phyloP scores from a whole-genome alignment of 1,284 basidiomycete genomes.

The Xerocomus minutiporus region DNA sequence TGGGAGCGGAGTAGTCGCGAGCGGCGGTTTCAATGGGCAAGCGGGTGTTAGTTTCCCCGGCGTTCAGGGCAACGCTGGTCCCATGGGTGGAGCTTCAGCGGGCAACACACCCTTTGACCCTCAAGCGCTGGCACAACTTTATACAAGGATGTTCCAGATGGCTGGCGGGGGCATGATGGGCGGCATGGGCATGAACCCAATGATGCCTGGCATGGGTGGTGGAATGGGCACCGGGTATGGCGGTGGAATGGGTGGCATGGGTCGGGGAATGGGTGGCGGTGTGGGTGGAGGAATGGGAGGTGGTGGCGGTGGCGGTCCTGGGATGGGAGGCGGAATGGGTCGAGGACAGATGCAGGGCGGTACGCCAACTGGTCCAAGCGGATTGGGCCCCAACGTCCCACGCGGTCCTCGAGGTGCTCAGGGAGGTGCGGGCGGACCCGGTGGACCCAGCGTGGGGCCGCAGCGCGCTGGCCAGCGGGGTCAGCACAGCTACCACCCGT shows the following conservation, averaged over 20 bases:
- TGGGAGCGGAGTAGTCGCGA: conserved; percentile 20
- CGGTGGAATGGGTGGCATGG: conserved; percentile 37
- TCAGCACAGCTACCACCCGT: conserved; percentile 77
- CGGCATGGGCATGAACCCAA: conserved; percentile 34
- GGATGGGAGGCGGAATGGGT: conserved; percentile 41
- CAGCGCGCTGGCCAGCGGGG: conserved; percentile 67
- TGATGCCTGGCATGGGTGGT: conserved; percentile 29
- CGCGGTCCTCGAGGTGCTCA: conserved; percentile 62
- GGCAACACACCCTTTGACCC: conserved; percentile 70
- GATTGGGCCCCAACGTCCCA: conserved; percentile 55
- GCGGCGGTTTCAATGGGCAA: conserved; percentile 17
- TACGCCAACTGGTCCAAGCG: conserved; percentile 33
- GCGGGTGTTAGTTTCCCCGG: conserved; percentile 27
- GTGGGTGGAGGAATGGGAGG: conserved; percentile 33
- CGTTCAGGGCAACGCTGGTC: conserved; percentile 23
- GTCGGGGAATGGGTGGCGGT: conserved; percentile 34
- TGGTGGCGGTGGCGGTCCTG: conserved; percentile 32
- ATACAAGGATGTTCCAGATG: conserved; percentile 83
- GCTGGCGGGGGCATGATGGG: conserved; percentile 45
- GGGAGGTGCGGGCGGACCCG: conserved; percentile 39
- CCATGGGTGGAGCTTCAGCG: conserved; percentile 21
- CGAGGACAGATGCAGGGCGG: conserved; percentile 32
- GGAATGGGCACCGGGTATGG: conserved; percentile 39
- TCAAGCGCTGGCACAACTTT: conserved; percentile 73
- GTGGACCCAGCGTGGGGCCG: conserved; percentile 57